These are phyloP conservation scores for Tetracladium setigerum DNA, from an alignment of 495 filamentous ascomycete species.

Conservation along the genomic window DNA sequence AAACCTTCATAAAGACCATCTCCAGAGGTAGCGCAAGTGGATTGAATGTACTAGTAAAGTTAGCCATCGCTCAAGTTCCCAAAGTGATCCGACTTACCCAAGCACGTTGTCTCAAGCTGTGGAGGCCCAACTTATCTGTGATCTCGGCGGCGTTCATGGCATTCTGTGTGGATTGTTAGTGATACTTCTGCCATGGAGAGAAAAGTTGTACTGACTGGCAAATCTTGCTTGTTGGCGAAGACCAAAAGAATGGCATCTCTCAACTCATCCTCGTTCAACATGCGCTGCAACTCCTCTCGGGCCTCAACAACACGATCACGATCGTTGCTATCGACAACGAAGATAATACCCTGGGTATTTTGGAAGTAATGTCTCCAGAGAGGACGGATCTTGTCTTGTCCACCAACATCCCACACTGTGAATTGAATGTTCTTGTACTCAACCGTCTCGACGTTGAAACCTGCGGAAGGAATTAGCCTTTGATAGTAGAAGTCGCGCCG, in stretches of 20 bases:
- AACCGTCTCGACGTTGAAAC: constrained; percentile 99
- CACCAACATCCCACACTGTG: constrained; percentile 99
- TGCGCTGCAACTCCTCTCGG: constrained; percentile 97
- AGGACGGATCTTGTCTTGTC: constrained; percentile 99
- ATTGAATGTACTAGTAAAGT: constrained; percentile 87
- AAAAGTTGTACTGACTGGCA: constrained; percentile 62
- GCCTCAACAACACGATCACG: constrained; percentile 98
- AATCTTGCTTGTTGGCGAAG: constrained; percentile 99
- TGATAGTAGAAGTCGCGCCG: too few species aligned
- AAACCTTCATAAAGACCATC: constrained; percentile 99
- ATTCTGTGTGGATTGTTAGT: constrained; percentile 51
- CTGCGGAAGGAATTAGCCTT: constrained; percentile 39
- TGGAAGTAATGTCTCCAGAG: constrained; percentile 99
- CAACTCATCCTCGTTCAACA: constrained; percentile 99
- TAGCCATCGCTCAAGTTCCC: constrained; percentile 8
- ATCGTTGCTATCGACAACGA: constrained; percentile 99
- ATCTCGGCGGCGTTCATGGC: constrained; percentile 99
- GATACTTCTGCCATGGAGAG: not conserved
- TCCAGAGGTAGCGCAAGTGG: constrained; percentile 97
- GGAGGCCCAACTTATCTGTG: constrained; percentile 98
- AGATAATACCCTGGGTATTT: constrained; percentile 99
- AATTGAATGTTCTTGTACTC: constrained; percentile 99
- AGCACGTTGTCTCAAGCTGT: constrained; percentile 92
- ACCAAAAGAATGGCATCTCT: constrained; percentile 95
- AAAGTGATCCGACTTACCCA: constrained; percentile 66